Evolutionary conservation across 208 protist genomes (phyloP), one percentile per base, ranked within the genome.

Genomic region (Phytomonas sp.): DNA sequence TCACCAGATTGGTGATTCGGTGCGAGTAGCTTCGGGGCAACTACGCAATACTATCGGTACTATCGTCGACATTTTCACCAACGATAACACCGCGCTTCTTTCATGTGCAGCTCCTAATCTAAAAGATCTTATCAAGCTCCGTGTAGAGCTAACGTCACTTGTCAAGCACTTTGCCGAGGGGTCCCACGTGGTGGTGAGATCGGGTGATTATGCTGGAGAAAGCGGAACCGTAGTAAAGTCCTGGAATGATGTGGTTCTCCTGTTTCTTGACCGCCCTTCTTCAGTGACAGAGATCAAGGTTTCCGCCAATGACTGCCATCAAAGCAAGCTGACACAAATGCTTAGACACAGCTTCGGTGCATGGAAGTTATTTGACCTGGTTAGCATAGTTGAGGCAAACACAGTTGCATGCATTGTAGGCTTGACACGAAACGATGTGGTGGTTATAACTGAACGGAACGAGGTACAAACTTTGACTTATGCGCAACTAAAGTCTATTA

Each of bases 201-300:
- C 70, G 37, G 93, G 93, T 61, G 83, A 86, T 45, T 77, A 93
- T 74, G 75, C 78, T 26, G 93, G 93, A 34, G 86, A 91, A 73
- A 89, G 88, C 40, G 93, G 93, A 11, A 97, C 90, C 14, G 93
- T 97, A 56, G 87, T 97, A 33, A 90, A 87, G 71, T 76, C 75
- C 60, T 78, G 67, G 26, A 87, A 83, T 16, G 84, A 93, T 62
- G 73, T 91, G 60, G 82, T 97, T 36, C 52, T 87, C 37, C 72
- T 97, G 26, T 95, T 94, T 36, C 82, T 83, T 19, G 89, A 94
- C 71, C 80, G 87, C 60, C 75, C 75, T 30, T 77, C 79, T 26
- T 77, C 77, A 19, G 72, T 75, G 29, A 76, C 77, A 59, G 90
- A 97, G 76, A 71, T 95, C 42, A 79, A 69, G 42, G 88, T 94